A percentile compares a stretch with the other conserved stretches of the same genome.
phyloP scores from a whole-genome alignment of 2,329 filamentous ascomycete species.

The Fusarium cicatricum region DNA sequence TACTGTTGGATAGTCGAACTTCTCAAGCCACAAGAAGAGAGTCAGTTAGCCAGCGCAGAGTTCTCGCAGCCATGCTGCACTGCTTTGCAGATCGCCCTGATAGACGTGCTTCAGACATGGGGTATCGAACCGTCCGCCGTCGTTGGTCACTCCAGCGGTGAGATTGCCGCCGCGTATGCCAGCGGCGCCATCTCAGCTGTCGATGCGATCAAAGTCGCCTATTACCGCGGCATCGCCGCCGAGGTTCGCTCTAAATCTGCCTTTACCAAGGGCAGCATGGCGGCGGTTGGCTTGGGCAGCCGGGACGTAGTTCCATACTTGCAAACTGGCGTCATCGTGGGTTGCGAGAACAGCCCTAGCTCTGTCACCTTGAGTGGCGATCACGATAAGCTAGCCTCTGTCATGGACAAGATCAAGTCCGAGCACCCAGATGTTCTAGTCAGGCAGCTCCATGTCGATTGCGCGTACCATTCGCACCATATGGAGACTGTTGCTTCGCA shows the following conservation, averaged over 20 bases:
- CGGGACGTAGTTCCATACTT: conserved; percentile 36
- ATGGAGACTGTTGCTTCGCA: conserved; percentile 57
- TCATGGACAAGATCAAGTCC: conserved; percentile 47
- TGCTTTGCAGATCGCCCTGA: conserved; percentile 53
- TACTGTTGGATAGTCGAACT: conserved; percentile 30
- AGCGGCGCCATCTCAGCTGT: conserved; percentile 46
- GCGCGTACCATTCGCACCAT: conserved; percentile 60
- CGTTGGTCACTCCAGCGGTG: conserved; percentile 55
- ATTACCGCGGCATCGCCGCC: conserved; percentile 52
- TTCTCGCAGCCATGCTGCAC: conserved; percentile 53
- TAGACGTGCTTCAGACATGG: conserved; percentile 48
- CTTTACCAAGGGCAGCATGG: conserved; percentile 47
- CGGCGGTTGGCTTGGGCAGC: conserved; percentile 49
- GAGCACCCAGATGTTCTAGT: conserved; percentile 51
- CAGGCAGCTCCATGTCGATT: conserved; percentile 54
- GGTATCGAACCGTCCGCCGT: conserved; percentile 46
- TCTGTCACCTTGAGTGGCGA: conserved; percentile 60
- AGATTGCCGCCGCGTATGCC: conserved; percentile 56
- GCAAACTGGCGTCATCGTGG: conserved; percentile 36
- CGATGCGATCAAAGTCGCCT: too few species aligned
- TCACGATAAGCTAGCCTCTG: conserved; percentile 50
- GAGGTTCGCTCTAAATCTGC: conserved; percentile 43
- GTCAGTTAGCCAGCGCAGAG: conserved; percentile 46
- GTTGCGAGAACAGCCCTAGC: conserved; percentile 59
- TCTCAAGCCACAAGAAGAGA: conserved; percentile 17